A percentile compares a stretch with the other conserved stretches of the same genome.
These are phyloP conservation scores for Cicer yamashitae DNA, from an alignment of 306 rosid genomes.

Conservation along the genomic window DNA sequence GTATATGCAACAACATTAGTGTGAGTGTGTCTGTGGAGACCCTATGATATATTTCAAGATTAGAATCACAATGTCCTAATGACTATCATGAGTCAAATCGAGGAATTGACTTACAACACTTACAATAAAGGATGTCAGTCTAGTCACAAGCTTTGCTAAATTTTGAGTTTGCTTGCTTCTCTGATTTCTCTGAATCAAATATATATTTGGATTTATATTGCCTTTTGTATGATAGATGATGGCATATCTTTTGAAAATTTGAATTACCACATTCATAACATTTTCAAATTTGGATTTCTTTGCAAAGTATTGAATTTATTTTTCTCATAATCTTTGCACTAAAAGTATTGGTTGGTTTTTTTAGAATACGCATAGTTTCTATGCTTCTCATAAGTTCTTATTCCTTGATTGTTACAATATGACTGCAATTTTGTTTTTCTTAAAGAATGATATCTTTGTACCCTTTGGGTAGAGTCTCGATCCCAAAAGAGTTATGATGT, in stretches of 20 bases:
- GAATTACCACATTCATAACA: neutral
- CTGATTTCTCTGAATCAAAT: slow-evolving; percentile 5
- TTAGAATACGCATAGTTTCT: neutral
- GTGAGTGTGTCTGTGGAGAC: too few species aligned
- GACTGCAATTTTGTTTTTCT: neutral
- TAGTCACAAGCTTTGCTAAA: neutral
- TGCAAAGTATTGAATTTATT: neutral
- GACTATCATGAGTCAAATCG: too few species aligned
- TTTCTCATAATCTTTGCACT: slow-evolving; percentile 7
- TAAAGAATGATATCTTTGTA: neutral
- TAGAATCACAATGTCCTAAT: too few species aligned
- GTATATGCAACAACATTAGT: too few species aligned
- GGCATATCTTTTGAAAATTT: neutral
- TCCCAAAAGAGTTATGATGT: neutral
- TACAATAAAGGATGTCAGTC: too few species aligned
- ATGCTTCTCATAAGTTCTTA: neutral
- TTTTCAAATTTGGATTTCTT: neutral
- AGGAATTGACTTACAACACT: too few species aligned
- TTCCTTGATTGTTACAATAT: neutral
- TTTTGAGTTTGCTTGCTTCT: slow-evolving; percentile 2
- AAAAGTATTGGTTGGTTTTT: neutral
- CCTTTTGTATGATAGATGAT: neutral
- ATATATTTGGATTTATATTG: neutral
- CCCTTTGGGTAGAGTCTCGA: neutral
- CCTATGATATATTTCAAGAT: too few species aligned